A percentile compares a stretch with the other conserved stretches of the same genome.
Conservation (phyloP, 169 alveolate species). For the Babesia gibsoni region DNA sequence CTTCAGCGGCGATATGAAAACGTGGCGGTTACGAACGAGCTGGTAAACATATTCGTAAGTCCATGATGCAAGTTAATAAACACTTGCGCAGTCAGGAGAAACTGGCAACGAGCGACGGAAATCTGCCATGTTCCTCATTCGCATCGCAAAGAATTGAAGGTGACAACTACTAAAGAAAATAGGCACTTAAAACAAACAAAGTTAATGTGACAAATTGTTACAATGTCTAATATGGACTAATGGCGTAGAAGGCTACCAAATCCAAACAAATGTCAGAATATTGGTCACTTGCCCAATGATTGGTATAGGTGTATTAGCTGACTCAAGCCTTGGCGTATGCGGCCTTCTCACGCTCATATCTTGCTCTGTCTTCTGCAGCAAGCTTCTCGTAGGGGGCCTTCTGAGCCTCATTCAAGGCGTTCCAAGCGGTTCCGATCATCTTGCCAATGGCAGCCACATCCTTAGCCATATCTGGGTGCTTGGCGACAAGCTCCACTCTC, state of each 20-base stretch:
- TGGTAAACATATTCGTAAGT: constrained; percentile 44
- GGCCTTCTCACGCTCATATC: constrained; percentile 85
- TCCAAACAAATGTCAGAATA: too few species aligned
- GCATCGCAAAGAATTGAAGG: neutral
- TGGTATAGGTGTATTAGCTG: neutral
- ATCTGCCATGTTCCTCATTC: constrained; percentile 1
- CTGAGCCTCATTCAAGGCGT: constrained; percentile 77
- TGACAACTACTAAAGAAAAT: too few species aligned
- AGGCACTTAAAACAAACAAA: too few species aligned
- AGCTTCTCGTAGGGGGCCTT: constrained; percentile 85
- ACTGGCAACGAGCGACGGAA: constrained; percentile 14
- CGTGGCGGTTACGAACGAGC: constrained; percentile 2
- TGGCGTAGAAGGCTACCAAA: too few species aligned
- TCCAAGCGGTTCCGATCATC: constrained; percentile 89
- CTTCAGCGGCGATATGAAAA: constrained; percentile 18
- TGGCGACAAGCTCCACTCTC: constrained; percentile 77
- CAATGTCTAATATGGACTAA: too few species aligned
- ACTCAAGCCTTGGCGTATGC: constrained; percentile 57
- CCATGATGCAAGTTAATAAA: neutral
- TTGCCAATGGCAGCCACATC: constrained; percentile 88
- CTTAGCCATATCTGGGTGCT: constrained; percentile 81
- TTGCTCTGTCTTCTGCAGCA: constrained; percentile 83
- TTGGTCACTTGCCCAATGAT: too few species aligned
- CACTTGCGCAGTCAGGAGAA: neutral
- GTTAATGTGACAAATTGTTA: too few species aligned